Base-by-base conservation (phyloP, 1,284 basidiomycete species). In the Volvariella volvacea region DNA sequence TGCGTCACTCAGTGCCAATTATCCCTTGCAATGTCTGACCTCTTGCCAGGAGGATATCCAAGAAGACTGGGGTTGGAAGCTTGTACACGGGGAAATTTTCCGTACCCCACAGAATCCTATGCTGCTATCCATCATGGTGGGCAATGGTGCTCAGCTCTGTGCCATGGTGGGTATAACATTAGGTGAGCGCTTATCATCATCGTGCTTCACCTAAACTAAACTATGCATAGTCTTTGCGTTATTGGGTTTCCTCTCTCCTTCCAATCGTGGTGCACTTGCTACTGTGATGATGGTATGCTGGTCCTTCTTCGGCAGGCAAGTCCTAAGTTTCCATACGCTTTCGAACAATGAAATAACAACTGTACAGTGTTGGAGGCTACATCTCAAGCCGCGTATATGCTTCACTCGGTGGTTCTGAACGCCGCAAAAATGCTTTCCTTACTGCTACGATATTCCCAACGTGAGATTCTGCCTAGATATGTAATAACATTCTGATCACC, bases 41-140 rank as follows among this genome's bases (percentile, higher is more conserved):
- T 8, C 15, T 39, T 36, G 48, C 25, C 55, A 91, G 81, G 94
- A 98, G 62, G 93, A 97, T 55, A 89, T 97, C 0, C 93, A 96
- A 67, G 93, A 97, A 66, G 95, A 99, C 57, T 97, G 88, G 74
- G 95, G 95, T 3, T 99, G 95, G 95, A 98, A 98, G 59, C 76
- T 95, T 15, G 81, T 98, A 8, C 93, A 97, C 55, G 93, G 92
- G 22, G 95, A 99, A 64, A 91, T 99, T 12, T 98, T 97, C 74
- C 81, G 95, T 22, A 71, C 87, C 3, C 95, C 95, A 0, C 65
- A 70, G 39, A 76, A 86, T 46, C 80, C 90, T 0, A 81, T 94
- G 76, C 56, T 88, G 9, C 70, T 99, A 4, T 84, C 91, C 2
- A 78, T 95, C 38, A 76, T 92, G 63, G 81, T 90, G 20, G 95